These are phyloP conservation scores for Lachnellula suecica DNA, from an alignment of 2,329 filamentous ascomycete genomes.

Conservation along the genomic window DNA sequence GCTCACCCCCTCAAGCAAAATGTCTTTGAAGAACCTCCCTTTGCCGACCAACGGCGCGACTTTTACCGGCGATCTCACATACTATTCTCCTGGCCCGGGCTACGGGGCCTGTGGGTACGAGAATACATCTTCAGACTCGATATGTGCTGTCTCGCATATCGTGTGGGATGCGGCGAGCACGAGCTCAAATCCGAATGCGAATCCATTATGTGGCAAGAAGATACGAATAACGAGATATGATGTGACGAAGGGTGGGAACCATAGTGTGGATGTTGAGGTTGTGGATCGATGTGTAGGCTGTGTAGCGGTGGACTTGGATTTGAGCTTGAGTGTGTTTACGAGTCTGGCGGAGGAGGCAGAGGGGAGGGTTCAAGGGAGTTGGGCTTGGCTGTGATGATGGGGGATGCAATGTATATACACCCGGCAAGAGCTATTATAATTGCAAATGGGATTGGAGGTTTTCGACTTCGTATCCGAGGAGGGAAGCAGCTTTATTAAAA, in stretches of 20 bases:
- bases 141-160: slow-evolving; percentile 67
- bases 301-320: slow-evolving; percentile 40
- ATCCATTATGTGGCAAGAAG: slow-evolving; percentile 65
- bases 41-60: slow-evolving; percentile 50
- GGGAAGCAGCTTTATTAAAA: too few species aligned
- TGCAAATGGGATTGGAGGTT: too few species aligned
- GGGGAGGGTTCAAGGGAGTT: slow-evolving; percentile 37
- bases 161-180: slow-evolving; percentile 60
- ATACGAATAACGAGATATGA: slow-evolving; percentile 58
- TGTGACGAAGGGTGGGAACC: slow-evolving; percentile 46
- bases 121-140: slow-evolving; percentile 52
- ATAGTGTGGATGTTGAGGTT: slow-evolving; percentile 60
- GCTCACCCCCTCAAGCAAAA: slow-evolving; percentile 5
- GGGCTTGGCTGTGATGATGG: slow-evolving; percentile 35
- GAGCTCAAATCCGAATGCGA: slow-evolving; percentile 58
- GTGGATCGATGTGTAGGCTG: slow-evolving; percentile 59
- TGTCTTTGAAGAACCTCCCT: slow-evolving; percentile 44
- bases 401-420: slow-evolving; percentile 1
- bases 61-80: slow-evolving; percentile 66
- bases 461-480: slow-evolving; percentile 10
- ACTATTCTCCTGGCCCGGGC: slow-evolving; percentile 61
- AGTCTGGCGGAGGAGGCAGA: slow-evolving; percentile 45
- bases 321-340: slow-evolving; percentile 42
- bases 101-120: slow-evolving; percentile 69
- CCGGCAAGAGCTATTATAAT: too few species aligned